Evolutionary conservation across 352 stramenopile genomes (phyloP).

Genomic region (Hyaloperonospora arabidopsidis): DNA sequence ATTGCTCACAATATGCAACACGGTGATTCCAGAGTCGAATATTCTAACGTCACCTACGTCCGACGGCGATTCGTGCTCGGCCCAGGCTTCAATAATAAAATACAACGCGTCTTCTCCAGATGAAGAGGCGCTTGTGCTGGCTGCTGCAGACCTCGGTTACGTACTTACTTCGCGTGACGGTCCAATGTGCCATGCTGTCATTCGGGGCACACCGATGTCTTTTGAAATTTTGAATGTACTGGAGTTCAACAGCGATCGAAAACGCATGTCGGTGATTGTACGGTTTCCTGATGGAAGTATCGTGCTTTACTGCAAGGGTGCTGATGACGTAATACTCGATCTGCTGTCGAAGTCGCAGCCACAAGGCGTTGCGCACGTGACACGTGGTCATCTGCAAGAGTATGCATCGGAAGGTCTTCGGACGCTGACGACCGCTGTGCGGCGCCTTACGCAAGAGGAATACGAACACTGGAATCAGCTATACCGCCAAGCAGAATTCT

Average conservation of each 20-base stretch:
- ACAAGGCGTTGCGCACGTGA: constrained; percentile 74
- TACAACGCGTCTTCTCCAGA: constrained; percentile 84
- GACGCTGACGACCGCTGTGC: constrained; percentile 68
- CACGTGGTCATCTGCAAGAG: constrained; percentile 72
- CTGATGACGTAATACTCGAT: constrained; percentile 78
- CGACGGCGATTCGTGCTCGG: constrained; percentile 17
- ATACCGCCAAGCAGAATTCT: constrained; percentile 73
- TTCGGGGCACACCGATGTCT: constrained; percentile 57
- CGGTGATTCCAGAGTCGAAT: constrained; percentile 69
- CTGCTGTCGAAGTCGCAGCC: constrained; percentile 54
- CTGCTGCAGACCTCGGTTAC: constrained; percentile 68
- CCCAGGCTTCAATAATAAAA: constrained; percentile 32
- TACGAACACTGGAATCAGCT: constrained; percentile 67
- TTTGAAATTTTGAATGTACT: constrained; percentile 94
- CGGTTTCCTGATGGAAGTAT: constrained; percentile 65
- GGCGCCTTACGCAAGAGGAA: constrained; percentile 54
- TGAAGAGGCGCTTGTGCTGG: constrained; percentile 72
- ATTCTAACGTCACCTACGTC: constrained; percentile 22
- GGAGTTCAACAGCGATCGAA: constrained; percentile 97
- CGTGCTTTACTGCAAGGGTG: constrained; percentile 77
- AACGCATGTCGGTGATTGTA: constrained; percentile 97
- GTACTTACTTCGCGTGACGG: constrained; percentile 60
- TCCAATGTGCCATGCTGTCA: constrained; percentile 52
- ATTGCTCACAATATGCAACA: constrained; percentile 83
- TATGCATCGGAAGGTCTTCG: constrained; percentile 72